These are phyloP conservation scores for Cercospora sp. DNA, from an alignment of 2,329 filamentous ascomycete genomes.

Conservation along the genomic window DNA sequence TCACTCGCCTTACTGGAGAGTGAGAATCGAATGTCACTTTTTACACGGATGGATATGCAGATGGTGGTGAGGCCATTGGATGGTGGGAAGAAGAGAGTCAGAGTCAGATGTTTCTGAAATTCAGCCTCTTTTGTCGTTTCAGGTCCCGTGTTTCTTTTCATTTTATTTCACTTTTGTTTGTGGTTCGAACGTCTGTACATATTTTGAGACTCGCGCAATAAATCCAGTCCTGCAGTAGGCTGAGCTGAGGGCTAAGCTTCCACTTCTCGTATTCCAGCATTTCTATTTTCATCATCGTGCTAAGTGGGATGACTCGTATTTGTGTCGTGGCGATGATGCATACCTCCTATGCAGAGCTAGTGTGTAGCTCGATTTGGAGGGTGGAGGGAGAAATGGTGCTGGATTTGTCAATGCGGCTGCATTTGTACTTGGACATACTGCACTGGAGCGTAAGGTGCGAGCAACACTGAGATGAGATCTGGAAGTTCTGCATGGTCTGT, in stretches of 20 bases:
- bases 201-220: background rate
- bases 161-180: background rate
- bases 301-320: background rate
- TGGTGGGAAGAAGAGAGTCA: background rate
- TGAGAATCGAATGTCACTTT: too few species aligned
- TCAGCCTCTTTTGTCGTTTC: too few species aligned
- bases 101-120: background rate
- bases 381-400: background rate
- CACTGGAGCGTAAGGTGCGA: too few species aligned
- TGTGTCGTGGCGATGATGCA: background rate
- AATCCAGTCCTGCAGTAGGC: too few species aligned
- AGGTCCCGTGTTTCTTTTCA: background rate
- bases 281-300: background rate
- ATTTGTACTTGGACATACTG: too few species aligned
- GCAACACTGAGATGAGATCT: too few species aligned
- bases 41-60: background rate
- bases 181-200: background rate
- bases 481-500: too few species aligned
- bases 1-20: too few species aligned
- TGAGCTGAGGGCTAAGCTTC: background rate
- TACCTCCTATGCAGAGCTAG: background rate
- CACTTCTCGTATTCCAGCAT: background rate
- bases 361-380: background rate
- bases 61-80: background rate
- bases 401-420: background rate